A percentile compares a stretch with the other conserved stretches of the same genome.
These are phyloP conservation scores for Ascochyta fabae DNA, from an alignment of 2,329 filamentous ascomycete genomes.

Conservation along the genomic window DNA sequence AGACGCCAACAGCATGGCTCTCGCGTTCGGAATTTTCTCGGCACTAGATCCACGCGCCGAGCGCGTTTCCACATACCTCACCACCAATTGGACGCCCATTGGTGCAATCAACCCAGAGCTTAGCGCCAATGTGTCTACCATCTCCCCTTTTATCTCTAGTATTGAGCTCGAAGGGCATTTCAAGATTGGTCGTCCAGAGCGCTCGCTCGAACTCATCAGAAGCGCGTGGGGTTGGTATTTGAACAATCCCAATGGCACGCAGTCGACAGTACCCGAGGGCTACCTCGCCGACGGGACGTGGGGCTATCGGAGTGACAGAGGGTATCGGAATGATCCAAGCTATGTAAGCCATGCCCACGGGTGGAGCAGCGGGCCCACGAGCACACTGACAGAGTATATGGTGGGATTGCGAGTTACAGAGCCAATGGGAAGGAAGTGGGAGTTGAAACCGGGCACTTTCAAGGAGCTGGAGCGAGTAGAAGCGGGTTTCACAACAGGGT, in stretches of 20 bases:
- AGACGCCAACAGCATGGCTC: conserved; percentile 60
- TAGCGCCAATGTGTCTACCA: conserved; percentile 54
- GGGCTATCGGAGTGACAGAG: conserved; percentile 61
- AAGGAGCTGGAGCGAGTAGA: not conserved
- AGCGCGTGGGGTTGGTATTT: conserved; percentile 67
- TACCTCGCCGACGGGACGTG: conserved; percentile 64
- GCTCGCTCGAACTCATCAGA: conserved; percentile 64
- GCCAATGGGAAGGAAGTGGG: conserved; percentile 52
- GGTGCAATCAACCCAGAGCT: conserved; percentile 64
- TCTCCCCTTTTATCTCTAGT: conserved; percentile 65
- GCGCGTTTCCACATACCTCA: conserved; percentile 55
- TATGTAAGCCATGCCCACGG: conserved; percentile 54
- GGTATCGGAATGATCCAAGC: conserved; percentile 58
- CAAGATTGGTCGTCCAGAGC: conserved; percentile 53
- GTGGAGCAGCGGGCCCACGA: conserved; percentile 49
- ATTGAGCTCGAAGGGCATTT: conserved; percentile 67
- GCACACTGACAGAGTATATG: conserved; percentile 49
- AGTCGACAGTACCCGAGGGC: conserved; percentile 65
- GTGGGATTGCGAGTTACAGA: conserved; percentile 53
- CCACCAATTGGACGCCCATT: conserved; percentile 62
- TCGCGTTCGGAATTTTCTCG: conserved; percentile 55
- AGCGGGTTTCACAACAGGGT: conserved; percentile 1
- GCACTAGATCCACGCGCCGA: conserved; percentile 46
- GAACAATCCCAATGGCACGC: conserved; percentile 63
- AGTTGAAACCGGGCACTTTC: conserved; percentile 43